Evolutionary conservation across 2,329 filamentous ascomycete genomes (phyloP), one percentile per base, ranked within the genome.

Genomic region (Xylaria hypoxylon): DNA sequence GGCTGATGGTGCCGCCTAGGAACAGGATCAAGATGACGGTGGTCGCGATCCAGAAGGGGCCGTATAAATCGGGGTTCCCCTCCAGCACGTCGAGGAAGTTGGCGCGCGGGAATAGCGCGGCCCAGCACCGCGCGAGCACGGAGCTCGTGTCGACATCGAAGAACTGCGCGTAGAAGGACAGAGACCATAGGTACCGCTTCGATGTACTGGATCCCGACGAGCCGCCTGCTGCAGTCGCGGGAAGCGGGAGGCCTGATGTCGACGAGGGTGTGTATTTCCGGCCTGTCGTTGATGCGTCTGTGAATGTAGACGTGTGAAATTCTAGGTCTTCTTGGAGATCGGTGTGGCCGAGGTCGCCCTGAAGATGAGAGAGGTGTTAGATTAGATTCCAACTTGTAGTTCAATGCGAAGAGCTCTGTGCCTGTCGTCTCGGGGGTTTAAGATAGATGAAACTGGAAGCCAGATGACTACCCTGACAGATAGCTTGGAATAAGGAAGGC

Each of bases 291-390:
- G 85, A 75, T 77, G 84, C 77, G 64, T 89, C 89, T 75, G 90
- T 88, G 80, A 96, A 96, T 83, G 92, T 88, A 71, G 94, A 97
- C 77, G 90, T 92, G 86, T 99, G 96, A 84, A 99, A 99, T 87
- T 98, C 96, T 79, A 99, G 94, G 82, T 98, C 96, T 80, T 97
- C 95, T 85, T 97, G 94, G 26, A 99, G 91, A 80, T 99, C 96
- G 64, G 96, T 99, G 82, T 97, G 94, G 76, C 96, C 96, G 78
- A 99, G 90, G 82, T 99, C 96, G 76, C 95, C 95, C 94, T 98
- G 17, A 17, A 53, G 26, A 5, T 22, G 22, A 53, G 26, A 5
- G 28, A 40, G 11, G 26, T 53, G 45, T 63, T 58, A 64, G 56
- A 17, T 44, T 44, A 0, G 24, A 15, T 3, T 53, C 26, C 7